Percentiles rank a stretch among this genome's conserved stretches.
phyloP scores from a whole-genome alignment of 2,329 filamentous ascomycete genomes.

The Neonectria neomacrospora region DNA sequence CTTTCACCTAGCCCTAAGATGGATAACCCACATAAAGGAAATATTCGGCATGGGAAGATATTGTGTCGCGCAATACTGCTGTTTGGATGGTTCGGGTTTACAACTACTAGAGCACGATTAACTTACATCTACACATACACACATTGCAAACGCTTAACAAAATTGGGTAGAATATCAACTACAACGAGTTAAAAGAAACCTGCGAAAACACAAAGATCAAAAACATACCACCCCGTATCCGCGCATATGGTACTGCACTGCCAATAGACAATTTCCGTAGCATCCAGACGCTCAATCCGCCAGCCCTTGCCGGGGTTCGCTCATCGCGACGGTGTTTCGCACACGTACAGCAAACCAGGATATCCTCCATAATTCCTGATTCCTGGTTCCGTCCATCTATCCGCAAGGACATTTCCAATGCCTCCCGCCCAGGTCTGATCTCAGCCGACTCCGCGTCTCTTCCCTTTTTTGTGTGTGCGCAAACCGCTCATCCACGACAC shows the following conservation, averaged over 20 bases:
- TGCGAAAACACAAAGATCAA: slow-evolving; percentile 38
- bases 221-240: slow-evolving; percentile 33
- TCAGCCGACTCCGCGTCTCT: slow-evolving; percentile 17
- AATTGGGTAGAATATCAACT: slow-evolving; percentile 32
- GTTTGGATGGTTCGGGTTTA: neutral
- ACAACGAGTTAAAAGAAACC: slow-evolving; percentile 40
- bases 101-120: neutral
- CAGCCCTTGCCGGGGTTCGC: slow-evolving; percentile 17
- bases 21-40: neutral
- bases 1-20: neutral
- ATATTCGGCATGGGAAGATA: neutral
- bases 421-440: slow-evolving; percentile 27
- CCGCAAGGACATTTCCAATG: slow-evolving; percentile 43
- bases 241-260: slow-evolving; percentile 28
- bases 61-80: neutral
- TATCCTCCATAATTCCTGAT: slow-evolving; percentile 33
- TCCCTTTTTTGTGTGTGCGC: slow-evolving; percentile 20
- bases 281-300: slow-evolving; percentile 37
- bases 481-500: slow-evolving; percentile 13
- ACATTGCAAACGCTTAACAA: slow-evolving; percentile 1
- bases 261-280: slow-evolving; percentile 36
- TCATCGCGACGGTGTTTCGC: slow-evolving; percentile 23
- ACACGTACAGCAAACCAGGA: slow-evolving; percentile 28
- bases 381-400: slow-evolving; percentile 39
- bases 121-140: neutral